These are phyloP conservation scores for Ophiostoma sp. DNA, from an alignment of 2,329 filamentous ascomycete genomes.

Conservation along the genomic window DNA sequence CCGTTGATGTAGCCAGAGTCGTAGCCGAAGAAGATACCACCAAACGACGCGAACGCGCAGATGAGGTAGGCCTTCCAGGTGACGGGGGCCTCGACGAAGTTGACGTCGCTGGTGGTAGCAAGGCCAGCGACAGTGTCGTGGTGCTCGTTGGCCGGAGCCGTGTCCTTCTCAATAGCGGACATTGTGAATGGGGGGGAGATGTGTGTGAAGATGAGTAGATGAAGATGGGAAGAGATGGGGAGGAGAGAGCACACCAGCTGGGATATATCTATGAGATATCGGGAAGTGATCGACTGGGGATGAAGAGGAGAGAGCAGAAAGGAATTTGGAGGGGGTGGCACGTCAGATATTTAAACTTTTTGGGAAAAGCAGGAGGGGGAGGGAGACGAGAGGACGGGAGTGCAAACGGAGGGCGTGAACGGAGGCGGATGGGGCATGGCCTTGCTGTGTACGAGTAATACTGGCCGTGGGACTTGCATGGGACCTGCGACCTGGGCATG, in stretches of 20 bases:
- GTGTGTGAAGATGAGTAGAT: not conserved
- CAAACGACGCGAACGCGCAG: slow-evolving; percentile 65
- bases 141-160: slow-evolving; percentile 4
- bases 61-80: slow-evolving; percentile 64
- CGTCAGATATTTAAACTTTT: slow-evolving; percentile 23
- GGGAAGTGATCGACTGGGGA: slow-evolving; percentile 17
- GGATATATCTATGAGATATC: slow-evolving; percentile 17
- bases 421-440: not conserved
- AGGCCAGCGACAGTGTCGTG: slow-evolving; percentile 22
- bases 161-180: slow-evolving; percentile 24
- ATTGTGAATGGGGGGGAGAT: slow-evolving; percentile 14
- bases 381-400: not conserved
- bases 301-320: slow-evolving; percentile 9
- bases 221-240: not conserved
- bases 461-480: not conserved
- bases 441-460: not conserved
- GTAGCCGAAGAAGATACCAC: slow-evolving; percentile 73
- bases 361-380: not conserved
- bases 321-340: slow-evolving; percentile 15
- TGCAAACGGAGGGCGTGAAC: slow-evolving; percentile 12
- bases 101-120: slow-evolving; percentile 44
- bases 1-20: slow-evolving; percentile 72
- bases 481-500: not conserved
- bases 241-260: slow-evolving; percentile 3
- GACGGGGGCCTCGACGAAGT: slow-evolving; percentile 61